Base-by-base conservation (phyloP, 2,329 filamentous ascomycete species). In the Sporothrix schenckii region DNA sequence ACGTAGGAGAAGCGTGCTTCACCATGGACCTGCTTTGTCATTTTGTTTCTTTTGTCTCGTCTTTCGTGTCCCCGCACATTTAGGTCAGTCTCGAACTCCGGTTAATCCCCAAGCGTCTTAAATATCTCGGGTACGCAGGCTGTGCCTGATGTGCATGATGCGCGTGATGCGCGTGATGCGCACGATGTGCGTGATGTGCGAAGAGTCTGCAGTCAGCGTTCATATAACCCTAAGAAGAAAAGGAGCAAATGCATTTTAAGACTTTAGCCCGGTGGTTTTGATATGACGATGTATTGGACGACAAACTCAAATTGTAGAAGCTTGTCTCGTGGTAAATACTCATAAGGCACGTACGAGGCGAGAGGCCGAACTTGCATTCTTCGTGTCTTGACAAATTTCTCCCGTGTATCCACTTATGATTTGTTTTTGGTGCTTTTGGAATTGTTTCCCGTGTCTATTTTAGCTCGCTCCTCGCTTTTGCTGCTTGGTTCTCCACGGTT, bases 141-240 rank as follows among this genome's bases (percentile, higher is more conserved):
- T 65, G 34, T 41, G 67, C 56, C 47, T 53, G 68, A 63, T 56
- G 49, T 69, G 19, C 66, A 41, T n/a, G 66, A 68, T 68, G 66
- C 49, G n/a, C 66, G 49, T n/a, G 66, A 56, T 67, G 47, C 50
- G 47, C 65, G n/a, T 10, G 63, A 66, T 66, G 63, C 44, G 44
- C 44, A 27, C 13, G 65, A 67, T 67, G 34, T 54, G 34, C 50
- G 66, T 44, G 67, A 52, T 52, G 67, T 61, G 47, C 56, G 41
- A 9, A 34, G 30, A 9, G 52, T 24, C 30, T 27, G 54, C 7
- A 14, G 44, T 5, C 54, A 27, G 11, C 66, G 27, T 60, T 34
- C 16, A 39, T 58, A 34, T 21, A 56, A 44, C 13, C 34, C 39
- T 7, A 41, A 4, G 7, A 3, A 19, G 11, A 34, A 9, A 7